These are phyloP conservation scores for Colletotrichum cuscutae DNA, from an alignment of 2,329 filamentous ascomycete genomes.

Conservation along the genomic window DNA sequence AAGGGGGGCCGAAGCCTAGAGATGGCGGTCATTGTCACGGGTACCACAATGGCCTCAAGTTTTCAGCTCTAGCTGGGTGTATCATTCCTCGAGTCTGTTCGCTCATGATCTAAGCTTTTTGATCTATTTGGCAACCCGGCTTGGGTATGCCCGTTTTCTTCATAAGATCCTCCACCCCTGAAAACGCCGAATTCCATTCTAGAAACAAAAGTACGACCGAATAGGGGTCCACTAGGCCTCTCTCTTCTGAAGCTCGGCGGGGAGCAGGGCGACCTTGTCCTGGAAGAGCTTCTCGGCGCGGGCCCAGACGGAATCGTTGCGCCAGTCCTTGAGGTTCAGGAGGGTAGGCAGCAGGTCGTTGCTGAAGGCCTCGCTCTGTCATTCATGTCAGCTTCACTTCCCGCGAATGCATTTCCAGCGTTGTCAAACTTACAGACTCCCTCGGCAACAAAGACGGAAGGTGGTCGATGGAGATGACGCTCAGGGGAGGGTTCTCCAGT, in stretches of 20 bases:
- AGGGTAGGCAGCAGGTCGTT: constrained; percentile 81
- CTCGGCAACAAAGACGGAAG: constrained; percentile 85
- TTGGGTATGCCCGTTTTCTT: neutral
- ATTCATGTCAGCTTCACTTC: neutral
- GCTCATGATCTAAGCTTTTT: constrained; percentile 8
- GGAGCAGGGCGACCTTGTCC: constrained; percentile 77
- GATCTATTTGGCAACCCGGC: constrained; percentile 6
- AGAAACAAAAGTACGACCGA: constrained; percentile 27
- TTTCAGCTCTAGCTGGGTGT: neutral
- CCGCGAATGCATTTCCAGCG: neutral
- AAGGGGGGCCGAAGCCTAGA: constrained; percentile 6
- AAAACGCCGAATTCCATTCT: constrained; percentile 24
- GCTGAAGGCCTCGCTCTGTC: constrained; percentile 80
- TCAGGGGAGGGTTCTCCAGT: constrained; percentile 68
- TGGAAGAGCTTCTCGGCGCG: constrained; percentile 86
- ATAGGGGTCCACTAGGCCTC: constrained; percentile 31
- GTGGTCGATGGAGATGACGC: constrained; percentile 90
- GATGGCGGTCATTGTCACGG: constrained; percentile 9
- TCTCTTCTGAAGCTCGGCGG: constrained; percentile 49
- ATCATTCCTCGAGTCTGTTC: neutral
- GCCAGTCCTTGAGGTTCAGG: constrained; percentile 79
- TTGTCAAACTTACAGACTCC: constrained; percentile 64
- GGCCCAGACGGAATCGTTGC: constrained; percentile 81
- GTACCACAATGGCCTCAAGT: neutral
- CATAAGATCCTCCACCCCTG: neutral